These are phyloP conservation scores for Azolla pinnata DNA, from an alignment of 75 land plant species.

Conservation along the genomic window DNA sequence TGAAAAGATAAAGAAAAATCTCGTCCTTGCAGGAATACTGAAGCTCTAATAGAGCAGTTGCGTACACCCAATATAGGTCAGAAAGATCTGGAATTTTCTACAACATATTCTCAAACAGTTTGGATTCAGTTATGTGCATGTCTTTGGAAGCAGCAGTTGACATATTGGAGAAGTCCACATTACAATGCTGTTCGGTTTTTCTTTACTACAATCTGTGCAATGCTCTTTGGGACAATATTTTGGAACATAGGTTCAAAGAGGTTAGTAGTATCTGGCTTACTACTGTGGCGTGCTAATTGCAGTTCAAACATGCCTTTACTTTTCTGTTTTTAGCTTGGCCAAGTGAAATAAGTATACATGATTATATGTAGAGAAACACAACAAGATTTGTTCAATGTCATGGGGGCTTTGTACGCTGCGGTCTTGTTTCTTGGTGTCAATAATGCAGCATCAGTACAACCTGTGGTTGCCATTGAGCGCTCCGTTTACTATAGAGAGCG, in stretches of 20 bases:
- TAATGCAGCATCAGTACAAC: conserved; percentile 28
- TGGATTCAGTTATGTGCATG: conserved; percentile 23
- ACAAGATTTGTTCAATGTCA: conserved; percentile 17
- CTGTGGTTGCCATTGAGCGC: conserved; percentile 23
- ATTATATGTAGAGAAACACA: conserved; percentile 7
- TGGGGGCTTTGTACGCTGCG: conserved; percentile 23
- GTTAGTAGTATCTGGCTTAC: neutral
- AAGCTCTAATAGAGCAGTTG: conserved; percentile 22
- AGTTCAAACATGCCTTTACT: too few relatives aligned
- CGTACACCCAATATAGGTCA: conserved; percentile 18
- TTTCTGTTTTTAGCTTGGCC: too few relatives aligned
- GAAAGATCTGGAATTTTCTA: conserved; percentile 24
- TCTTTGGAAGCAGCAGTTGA: conserved; percentile 36
- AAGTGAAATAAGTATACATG: too few relatives aligned
- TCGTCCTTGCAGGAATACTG: conserved; percentile 17
- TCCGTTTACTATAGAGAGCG: conserved; percentile 21
- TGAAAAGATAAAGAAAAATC: too few relatives aligned
- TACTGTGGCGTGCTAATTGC: too few relatives aligned
- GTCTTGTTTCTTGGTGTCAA: conserved; percentile 28
- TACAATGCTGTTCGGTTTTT: conserved; percentile 39
- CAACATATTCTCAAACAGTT: conserved; percentile 17
- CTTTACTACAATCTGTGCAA: conserved; percentile 27
- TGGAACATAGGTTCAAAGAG: conserved; percentile 24
- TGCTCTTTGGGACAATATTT: conserved; percentile 31
- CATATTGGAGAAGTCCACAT: conserved; percentile 39